Percentiles rank a stretch among this genome's conserved stretches.
These are phyloP conservation scores for Xylariomycetidae sp. DNA, from an alignment of 2,329 filamentous ascomycete species.

Conservation along the genomic window DNA sequence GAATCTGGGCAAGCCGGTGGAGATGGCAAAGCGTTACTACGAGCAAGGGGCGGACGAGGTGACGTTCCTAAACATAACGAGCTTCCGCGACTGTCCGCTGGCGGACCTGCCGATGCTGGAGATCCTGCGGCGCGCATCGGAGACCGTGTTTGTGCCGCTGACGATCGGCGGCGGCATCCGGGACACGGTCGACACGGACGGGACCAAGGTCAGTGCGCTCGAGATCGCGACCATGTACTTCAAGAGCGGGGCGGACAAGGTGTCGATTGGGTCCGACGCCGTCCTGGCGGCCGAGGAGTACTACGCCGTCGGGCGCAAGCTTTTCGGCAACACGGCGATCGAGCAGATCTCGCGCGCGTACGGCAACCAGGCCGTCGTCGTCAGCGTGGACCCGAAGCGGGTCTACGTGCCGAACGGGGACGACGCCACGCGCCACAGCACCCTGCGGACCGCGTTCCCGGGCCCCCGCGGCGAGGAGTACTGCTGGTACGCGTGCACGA, in stretches of 20 bases:
- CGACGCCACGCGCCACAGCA: constrained; percentile 68
- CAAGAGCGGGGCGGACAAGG: constrained; percentile 93
- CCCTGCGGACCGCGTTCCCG: constrained; percentile 63
- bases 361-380: constrained; percentile 93
- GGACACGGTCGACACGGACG: constrained; percentile 86
- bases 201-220: constrained; percentile 78
- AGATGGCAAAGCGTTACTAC: constrained; percentile 91
- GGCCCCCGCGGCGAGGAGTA: constrained; percentile 73
- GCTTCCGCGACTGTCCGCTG: constrained; percentile 90
- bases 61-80: constrained; percentile 97
- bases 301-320: constrained; percentile 62
- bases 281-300: constrained; percentile 91
- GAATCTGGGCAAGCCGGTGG: constrained; percentile 94
- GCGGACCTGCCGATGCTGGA: constrained; percentile 95
- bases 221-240: constrained; percentile 97
- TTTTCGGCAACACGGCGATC: constrained; percentile 83
- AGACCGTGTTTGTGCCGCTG: constrained; percentile 91
- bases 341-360: constrained; percentile 93
- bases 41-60: constrained; percentile 95
- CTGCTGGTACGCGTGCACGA: constrained; percentile 98
- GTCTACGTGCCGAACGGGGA: constrained; percentile 70
- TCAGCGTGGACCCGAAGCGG: constrained; percentile 89
- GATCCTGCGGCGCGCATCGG: constrained; percentile 77
- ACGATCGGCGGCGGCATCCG: constrained; percentile 95
- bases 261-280: constrained; percentile 93